A percentile compares a stretch with the other conserved stretches of the same genome.
Conservation (phyloP, 1,284 basidiomycete species). For the Sporisorium sorghi region DNA sequence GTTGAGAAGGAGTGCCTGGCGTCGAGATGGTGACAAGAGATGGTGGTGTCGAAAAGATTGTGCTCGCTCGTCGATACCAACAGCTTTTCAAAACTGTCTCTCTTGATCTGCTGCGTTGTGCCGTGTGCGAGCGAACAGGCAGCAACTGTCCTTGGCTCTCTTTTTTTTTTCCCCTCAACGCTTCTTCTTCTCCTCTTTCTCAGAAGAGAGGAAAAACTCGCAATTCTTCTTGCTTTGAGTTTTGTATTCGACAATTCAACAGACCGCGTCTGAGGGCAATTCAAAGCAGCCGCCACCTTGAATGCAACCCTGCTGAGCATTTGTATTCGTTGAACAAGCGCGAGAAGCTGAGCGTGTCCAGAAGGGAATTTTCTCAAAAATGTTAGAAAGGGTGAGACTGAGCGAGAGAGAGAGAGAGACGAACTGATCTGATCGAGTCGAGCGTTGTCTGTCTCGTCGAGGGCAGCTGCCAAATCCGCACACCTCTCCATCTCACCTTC, state of each 20-base stretch:
- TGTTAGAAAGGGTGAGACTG: constrained; percentile 6
- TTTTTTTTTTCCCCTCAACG: neutral
- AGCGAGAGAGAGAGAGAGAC: neutral
- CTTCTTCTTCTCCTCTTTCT: neutral
- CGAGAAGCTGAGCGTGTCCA: constrained; percentile 1
- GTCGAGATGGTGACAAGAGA: constrained; percentile 5
- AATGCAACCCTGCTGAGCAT: neutral
- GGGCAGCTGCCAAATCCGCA: constrained; percentile 6
- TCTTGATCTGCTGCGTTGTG: no score
- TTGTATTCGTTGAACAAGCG: neutral
- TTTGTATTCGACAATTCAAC: constrained; percentile 2
- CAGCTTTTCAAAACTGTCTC: neutral
- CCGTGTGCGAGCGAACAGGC: neutral
- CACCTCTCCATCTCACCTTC: constrained; percentile 4
- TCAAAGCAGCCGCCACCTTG: neutral
- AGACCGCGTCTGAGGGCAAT: neutral
- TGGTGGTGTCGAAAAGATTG: constrained; percentile 5
- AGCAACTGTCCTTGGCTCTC: neutral
- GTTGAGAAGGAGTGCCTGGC: neutral
- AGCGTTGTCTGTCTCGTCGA: constrained; percentile 7
- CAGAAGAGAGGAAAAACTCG: constrained; percentile 3
- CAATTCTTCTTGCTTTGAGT: constrained; percentile 4
- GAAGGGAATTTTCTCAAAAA: constrained; percentile 2
- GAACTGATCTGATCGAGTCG: constrained; percentile 20
- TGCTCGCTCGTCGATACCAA: constrained; percentile 2